Base-by-base conservation (phyloP, 768 basidiomycete genomes). In the Russula foetens region DNA sequence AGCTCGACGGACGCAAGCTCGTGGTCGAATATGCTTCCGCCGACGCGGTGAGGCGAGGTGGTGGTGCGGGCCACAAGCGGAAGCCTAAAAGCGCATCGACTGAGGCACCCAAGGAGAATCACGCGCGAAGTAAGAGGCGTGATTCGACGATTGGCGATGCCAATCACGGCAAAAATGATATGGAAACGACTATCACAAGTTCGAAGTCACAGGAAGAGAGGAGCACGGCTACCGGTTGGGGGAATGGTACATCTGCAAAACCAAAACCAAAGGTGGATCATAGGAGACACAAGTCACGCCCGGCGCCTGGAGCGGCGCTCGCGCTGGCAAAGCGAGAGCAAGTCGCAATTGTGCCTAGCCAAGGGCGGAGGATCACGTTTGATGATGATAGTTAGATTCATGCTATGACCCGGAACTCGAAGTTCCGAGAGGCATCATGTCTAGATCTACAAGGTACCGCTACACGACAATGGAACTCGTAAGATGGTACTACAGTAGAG, bases 21-120 rank as follows among this genome's bases (percentile, higher is more conserved):
- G 85, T 88, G 4, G 83, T 98, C 31, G 90, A 95, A 73, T 95
- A 86, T 65, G 93, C 92, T n/a, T 85, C 88, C 41, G 79, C 87
- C 8, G 92, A 94, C 15, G 93, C 92, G 7, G 90, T 94, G 38
- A 84, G 90, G 21, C 82, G 93, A 4, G 90, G 92, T n/a, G 85
- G 84, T 29, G 69, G 61, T 28, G 68, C 28, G n/a, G 29, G 48
- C 48, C 39, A 24, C 56, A 47, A 46, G n/a, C n/a, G n/a, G n/a
- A n/a, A n/a, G 41, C 47, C 57, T 45, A 56, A 57, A 24, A 45
- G 45, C 12, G 44, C 15, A 23, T 49, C 56, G 11, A 46, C 39
- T 24, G 29, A 29, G 24, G 35, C 12, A 41, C 9, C 48, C 21
- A 19, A 28, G 6, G 48, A 38, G 24, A 28, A 46, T 29, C 29